phyloP scores from a whole-genome alignment of 1,139 yeast species.

The Candida albicans region DNA sequence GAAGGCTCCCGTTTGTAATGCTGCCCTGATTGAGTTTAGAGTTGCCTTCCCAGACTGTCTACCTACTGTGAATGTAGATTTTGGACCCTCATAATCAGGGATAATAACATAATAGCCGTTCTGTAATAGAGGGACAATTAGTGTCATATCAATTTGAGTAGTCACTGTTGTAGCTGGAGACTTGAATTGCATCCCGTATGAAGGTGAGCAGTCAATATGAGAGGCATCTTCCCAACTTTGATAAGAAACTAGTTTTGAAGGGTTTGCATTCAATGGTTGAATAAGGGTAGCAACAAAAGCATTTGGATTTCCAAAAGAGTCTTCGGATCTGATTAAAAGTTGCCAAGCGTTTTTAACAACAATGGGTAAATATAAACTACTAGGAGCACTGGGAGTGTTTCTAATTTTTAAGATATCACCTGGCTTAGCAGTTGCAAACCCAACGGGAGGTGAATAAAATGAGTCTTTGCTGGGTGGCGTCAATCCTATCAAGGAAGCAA shows the following conservation, averaged over 20 bases:
- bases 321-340: conserved; percentile 32
- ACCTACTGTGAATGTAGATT: conserved; percentile 25
- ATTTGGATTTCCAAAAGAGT: conserved; percentile 28
- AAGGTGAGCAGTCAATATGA: conserved; percentile 15
- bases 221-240: conserved; percentile 18
- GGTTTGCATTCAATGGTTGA: conserved; percentile 29
- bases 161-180: conserved; percentile 13
- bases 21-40: conserved; percentile 25
- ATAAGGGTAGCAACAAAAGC: conserved; percentile 34
- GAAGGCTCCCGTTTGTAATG: conserved; percentile 16
- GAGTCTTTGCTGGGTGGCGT: conserved; percentile 23
- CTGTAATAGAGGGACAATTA: conserved; percentile 20
- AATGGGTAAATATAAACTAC: conserved; percentile 11
- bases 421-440: conserved; percentile 22
- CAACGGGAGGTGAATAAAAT: conserved; percentile 28
- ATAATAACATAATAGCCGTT: conserved; percentile 28
- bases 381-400: conserved; percentile 21
- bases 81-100: conserved; percentile 27
- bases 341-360: conserved; percentile 30
- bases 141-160: conserved; percentile 21
- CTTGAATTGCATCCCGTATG: conserved; percentile 17
- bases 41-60: conserved; percentile 23
- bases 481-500: neutral
- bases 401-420: conserved; percentile 30
- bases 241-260: conserved; percentile 22